Evolutionary conservation across 1,139 yeast species (phyloP).

Genomic region (Debaryomycetaceae sp.): DNA sequence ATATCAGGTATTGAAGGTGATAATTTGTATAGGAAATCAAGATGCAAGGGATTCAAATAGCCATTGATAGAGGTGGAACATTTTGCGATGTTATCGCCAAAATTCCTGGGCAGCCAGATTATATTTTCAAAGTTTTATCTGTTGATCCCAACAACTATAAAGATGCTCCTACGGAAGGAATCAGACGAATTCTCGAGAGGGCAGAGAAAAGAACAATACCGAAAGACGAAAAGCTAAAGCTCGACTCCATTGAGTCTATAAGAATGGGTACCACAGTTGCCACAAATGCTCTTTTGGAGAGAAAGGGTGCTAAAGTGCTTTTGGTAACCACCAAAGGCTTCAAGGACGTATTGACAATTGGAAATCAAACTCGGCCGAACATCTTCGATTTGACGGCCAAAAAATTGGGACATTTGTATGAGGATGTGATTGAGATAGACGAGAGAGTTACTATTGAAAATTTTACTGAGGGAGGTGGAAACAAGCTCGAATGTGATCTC

Average conservation of each 20-base stretch:
- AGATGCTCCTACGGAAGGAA: slow-evolving; percentile 92
- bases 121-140: slow-evolving; percentile 63
- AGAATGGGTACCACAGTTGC: slow-evolving; percentile 43
- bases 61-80: slow-evolving; percentile 73
- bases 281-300: slow-evolving; percentile 40
- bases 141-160: slow-evolving; percentile 82
- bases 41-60: slow-evolving; percentile 20
- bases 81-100: slow-evolving; percentile 77
- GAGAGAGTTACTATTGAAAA: slow-evolving; percentile 40
- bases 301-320: slow-evolving; percentile 52
- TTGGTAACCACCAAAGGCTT: slow-evolving; percentile 52
- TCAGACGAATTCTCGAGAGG: slow-evolving; percentile 67
- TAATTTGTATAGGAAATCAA: not conserved
- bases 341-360: slow-evolving; percentile 43
- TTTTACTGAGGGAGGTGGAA: slow-evolving; percentile 43
- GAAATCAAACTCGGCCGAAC: slow-evolving; percentile 39
- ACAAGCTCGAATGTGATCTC: slow-evolving; percentile 16
- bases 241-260: slow-evolving; percentile 29
- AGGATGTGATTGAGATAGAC: slow-evolving; percentile 35
- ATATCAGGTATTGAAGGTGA: not conserved
- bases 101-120: slow-evolving; percentile 35
- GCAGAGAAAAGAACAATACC: slow-evolving; percentile 51
- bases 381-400: slow-evolving; percentile 37
- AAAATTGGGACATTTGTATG: slow-evolving; percentile 34
- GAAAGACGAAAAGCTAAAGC: slow-evolving; percentile 25